A percentile compares a stretch with the other conserved stretches of the same genome.
Conservation (phyloP, 345 rosid species). For the Geranium rotundifolium region DNA sequence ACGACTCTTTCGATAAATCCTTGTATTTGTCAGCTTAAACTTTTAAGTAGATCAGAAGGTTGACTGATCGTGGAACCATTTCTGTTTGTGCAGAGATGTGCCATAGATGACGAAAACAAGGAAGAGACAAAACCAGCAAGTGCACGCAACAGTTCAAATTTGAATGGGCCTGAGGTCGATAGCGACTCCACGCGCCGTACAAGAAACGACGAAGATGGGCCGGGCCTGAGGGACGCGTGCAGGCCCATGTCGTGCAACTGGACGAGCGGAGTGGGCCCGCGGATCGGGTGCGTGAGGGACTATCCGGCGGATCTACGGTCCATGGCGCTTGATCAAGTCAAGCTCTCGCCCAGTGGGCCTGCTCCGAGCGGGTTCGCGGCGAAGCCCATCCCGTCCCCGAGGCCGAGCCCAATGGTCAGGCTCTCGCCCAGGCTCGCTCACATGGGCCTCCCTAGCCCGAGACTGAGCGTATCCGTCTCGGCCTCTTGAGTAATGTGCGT, state of each 20-base stretch:
- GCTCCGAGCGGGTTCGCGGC: slow-evolving; percentile 8
- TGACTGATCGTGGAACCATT: too few relatives aligned
- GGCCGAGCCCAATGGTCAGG: slow-evolving; percentile 32
- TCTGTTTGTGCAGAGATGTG: slow-evolving; percentile 14
- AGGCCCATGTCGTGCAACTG: slow-evolving; percentile 16
- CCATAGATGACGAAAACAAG: slow-evolving; percentile 24
- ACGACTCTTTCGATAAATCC: too few relatives aligned
- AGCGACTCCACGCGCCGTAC: neutral
- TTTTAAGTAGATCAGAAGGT: too few relatives aligned
- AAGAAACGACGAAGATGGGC: neutral
- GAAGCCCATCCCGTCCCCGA: slow-evolving; percentile 49
- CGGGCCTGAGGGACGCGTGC: neutral
- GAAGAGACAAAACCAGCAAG: neutral
- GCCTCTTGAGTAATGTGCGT: too few relatives aligned
- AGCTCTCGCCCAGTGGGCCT: slow-evolving; percentile 21
- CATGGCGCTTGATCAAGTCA: slow-evolving; percentile 29
- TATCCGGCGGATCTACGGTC: slow-evolving; percentile 26
- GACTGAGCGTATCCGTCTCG: too few relatives aligned
- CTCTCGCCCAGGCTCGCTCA: slow-evolving; percentile 37
- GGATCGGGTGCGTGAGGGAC: slow-evolving; percentile 33
- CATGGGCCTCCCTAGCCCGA: slow-evolving; percentile 40
- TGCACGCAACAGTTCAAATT: neutral
- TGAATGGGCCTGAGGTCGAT: too few relatives aligned
- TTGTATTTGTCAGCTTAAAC: too few relatives aligned
- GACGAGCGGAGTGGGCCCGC: slow-evolving; percentile 36